Conservation (phyloP, 371 early-diverging fungal genomes). For the Mortierella sp. region DNA sequence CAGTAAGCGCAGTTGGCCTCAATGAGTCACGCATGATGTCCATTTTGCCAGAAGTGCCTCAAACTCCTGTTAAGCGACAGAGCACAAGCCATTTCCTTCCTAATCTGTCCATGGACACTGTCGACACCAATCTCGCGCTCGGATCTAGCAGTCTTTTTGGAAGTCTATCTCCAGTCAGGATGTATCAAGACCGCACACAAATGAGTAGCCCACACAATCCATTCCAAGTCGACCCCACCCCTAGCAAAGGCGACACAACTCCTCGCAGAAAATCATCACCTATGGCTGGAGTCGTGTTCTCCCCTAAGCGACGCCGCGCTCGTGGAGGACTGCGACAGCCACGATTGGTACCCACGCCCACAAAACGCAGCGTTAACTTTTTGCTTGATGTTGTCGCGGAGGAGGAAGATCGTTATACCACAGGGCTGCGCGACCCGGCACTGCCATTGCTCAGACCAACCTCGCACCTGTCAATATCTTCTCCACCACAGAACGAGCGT, state of each 20-base stretch:
- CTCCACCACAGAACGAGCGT: conserved; percentile 6
- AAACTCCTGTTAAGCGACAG: conserved; percentile 48
- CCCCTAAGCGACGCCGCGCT: conserved; percentile 23
- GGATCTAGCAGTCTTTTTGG: conserved; percentile 52
- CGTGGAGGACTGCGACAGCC: conserved; percentile 50
- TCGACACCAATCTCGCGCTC: conserved; percentile 46
- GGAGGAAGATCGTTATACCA: conserved; percentile 37
- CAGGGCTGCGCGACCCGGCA: conserved; percentile 31
- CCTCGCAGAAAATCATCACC: conserved; percentile 30
- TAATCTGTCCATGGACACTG: conserved; percentile 50
- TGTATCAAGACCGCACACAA: conserved; percentile 30
- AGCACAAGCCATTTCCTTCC: conserved; percentile 38
- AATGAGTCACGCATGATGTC: conserved; percentile 46
- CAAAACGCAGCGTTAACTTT: conserved; percentile 48
- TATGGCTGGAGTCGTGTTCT: conserved; percentile 28
- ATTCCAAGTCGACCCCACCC: conserved; percentile 14
- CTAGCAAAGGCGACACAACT: conserved; percentile 12
- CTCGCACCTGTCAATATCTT: conserved; percentile 13
- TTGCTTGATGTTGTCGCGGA: conserved; percentile 45
- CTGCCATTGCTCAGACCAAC: conserved; percentile 14
- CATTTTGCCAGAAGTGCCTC: conserved; percentile 46
- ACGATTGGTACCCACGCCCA: conserved; percentile 25
- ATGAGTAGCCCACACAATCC: conserved; percentile 24
- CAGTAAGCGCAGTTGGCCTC: conserved; percentile 17
- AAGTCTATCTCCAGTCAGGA: conserved; percentile 36